Percentiles rank a stretch among this genome's conserved stretches.
These are phyloP conservation scores for Decorospora gaudefroyi DNA, from an alignment of 2,329 filamentous ascomycete species.

Conservation along the genomic window DNA sequence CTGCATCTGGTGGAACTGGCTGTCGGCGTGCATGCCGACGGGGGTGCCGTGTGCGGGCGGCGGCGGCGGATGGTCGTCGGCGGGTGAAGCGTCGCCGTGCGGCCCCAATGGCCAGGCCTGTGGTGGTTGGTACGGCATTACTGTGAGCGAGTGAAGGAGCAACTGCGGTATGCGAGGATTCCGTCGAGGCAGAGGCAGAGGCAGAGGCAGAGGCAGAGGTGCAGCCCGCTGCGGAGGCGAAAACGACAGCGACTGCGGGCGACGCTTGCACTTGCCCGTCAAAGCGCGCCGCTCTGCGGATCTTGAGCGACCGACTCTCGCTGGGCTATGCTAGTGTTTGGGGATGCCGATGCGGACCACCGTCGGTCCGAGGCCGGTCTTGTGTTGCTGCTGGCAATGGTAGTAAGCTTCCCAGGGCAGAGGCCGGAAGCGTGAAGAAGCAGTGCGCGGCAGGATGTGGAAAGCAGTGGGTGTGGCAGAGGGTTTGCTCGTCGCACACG, in stretches of 20 bases:
- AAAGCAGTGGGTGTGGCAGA: not conserved
- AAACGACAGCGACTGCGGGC: slow-evolving; percentile 7
- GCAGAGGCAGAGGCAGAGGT: not conserved
- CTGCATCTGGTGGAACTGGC: too few relatives aligned
- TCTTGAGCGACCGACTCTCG: slow-evolving; percentile 12
- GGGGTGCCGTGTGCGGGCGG: slow-evolving; percentile 42
- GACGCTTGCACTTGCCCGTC: slow-evolving; percentile 5
- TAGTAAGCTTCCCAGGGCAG: too few relatives aligned
- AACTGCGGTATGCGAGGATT: not conserved
- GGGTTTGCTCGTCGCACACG: slow-evolving; percentile 2
- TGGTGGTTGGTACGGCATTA: slow-evolving; percentile 31
- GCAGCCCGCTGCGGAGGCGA: slow-evolving; percentile 14
- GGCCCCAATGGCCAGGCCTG: slow-evolving; percentile 30
- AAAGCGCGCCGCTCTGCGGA: slow-evolving; percentile 22
- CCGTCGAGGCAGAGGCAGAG: not conserved
- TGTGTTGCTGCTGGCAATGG: not conserved
- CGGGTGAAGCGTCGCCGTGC: slow-evolving; percentile 25
- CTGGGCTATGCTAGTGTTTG: slow-evolving; percentile 5
- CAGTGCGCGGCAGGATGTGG: not conserved
- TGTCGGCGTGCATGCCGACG: slow-evolving; percentile 33
- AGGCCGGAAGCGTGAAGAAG: slow-evolving; percentile 3
- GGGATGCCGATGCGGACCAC: slow-evolving; percentile 5
- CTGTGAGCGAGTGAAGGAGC: slow-evolving; percentile 1
- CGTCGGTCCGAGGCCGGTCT: slow-evolving; percentile 6
- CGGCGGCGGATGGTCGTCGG: slow-evolving; percentile 39